Conservation (phyloP, 768 basidiomycete species). For the Nidularia sp. region DNA sequence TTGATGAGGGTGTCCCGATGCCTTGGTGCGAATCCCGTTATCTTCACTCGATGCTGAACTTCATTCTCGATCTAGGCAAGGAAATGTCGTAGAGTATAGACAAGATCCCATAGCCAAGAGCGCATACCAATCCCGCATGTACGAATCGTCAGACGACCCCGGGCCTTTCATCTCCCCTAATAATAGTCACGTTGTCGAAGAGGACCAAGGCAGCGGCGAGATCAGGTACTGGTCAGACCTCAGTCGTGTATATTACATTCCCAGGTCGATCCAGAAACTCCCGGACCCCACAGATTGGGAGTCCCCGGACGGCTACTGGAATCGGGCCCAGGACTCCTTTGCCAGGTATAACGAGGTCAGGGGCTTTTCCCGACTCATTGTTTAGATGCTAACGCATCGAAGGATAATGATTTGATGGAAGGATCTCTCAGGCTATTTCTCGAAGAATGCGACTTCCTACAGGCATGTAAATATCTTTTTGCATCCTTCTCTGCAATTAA, state of each 20-base stretch:
- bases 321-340: slow-evolving; percentile 46
- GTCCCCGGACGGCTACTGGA: slow-evolving; percentile 52
- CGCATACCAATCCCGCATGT: slow-evolving; percentile 45
- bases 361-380: neutral
- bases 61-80: slow-evolving; percentile 35
- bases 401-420: slow-evolving; percentile 70
- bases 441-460: slow-evolving; percentile 73
- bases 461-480: slow-evolving; percentile 37
- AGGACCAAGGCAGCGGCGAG: slow-evolving; percentile 16
- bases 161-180: slow-evolving; percentile 1
- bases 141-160: slow-evolving; percentile 16
- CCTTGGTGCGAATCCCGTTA: slow-evolving; percentile 9
- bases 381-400: neutral
- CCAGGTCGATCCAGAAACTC: slow-evolving; percentile 60
- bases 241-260: slow-evolving; percentile 58
- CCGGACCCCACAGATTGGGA: slow-evolving; percentile 60
- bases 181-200: slow-evolving; percentile 1
- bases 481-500: neutral
- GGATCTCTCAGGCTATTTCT: slow-evolving; percentile 60
- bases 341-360: slow-evolving; percentile 51
- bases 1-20: slow-evolving; percentile 1
- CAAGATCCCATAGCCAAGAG: slow-evolving; percentile 52
- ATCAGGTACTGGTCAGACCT: slow-evolving; percentile 71
- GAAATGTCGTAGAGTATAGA: slow-evolving; percentile 41
- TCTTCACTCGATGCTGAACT: neutral